These are phyloP conservation scores for Suillus cothurnatus DNA, from an alignment of 768 basidiomycete genomes.

Conservation along the genomic window DNA sequence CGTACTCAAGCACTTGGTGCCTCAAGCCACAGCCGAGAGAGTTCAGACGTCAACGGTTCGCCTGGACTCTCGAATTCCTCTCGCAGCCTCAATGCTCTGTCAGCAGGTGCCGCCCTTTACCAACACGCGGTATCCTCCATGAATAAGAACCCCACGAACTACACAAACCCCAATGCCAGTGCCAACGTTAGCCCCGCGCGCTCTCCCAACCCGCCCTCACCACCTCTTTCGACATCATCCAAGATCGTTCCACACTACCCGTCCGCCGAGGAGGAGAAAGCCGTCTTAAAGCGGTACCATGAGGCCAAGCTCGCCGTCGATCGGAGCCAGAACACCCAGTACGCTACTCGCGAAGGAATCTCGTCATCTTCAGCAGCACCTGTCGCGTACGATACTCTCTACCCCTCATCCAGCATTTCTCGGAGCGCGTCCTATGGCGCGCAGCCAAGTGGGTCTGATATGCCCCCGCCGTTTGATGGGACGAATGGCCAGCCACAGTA, in stretches of 20 bases:
- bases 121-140: constrained; percentile 47
- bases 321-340: constrained; percentile 48
- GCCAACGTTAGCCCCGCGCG: constrained; percentile 33
- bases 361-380: constrained; percentile 41
- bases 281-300: constrained; percentile 63
- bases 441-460: constrained; percentile 31
- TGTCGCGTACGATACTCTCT: constrained; percentile 65
- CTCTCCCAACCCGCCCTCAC: constrained; percentile 32
- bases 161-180: constrained; percentile 23
- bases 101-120: constrained; percentile 47
- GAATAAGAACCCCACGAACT: constrained; percentile 19
- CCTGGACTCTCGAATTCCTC: constrained; percentile 17
- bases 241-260: constrained; percentile 48
- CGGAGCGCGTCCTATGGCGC: constrained; percentile 24
- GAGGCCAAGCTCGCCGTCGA: constrained; percentile 75
- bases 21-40: constrained; percentile 29
- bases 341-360: constrained; percentile 23
- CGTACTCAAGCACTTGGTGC: constrained; percentile 51
- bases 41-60: constrained; percentile 30
- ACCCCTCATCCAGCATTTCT: constrained; percentile 42
- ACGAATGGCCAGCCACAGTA: constrained; percentile 40
- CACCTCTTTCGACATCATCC: constrained; percentile 25
- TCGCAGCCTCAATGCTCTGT: constrained; percentile 24
- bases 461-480: constrained; percentile 59
- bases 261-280: constrained; percentile 77